These are phyloP conservation scores for Teunomyces kruisii DNA, from an alignment of 805 yeast species.

Conservation along the genomic window DNA sequence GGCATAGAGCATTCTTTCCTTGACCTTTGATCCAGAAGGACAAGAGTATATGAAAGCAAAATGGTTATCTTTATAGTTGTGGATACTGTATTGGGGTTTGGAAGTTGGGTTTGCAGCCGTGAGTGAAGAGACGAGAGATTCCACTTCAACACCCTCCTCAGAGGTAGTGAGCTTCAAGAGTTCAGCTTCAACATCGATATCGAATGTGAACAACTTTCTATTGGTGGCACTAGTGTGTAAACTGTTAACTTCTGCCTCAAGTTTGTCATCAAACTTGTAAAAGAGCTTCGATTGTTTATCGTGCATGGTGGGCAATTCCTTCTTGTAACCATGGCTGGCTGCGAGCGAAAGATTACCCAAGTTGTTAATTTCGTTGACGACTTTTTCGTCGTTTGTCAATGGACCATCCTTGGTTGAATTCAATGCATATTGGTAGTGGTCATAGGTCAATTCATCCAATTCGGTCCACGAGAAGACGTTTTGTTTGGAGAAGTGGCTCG, in stretches of 20 bases:
- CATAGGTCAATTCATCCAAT: constrained; percentile 50
- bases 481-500: constrained; percentile 46
- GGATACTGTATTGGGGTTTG: constrained; percentile 60
- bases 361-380: constrained; percentile 43
- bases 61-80: constrained; percentile 38
- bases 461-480: constrained; percentile 52
- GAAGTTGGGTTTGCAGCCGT: constrained; percentile 22
- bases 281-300: constrained; percentile 16
- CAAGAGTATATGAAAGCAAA: constrained; percentile 76
- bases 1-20: constrained; percentile 91
- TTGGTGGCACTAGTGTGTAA: constrained; percentile 16
- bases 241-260: constrained; percentile 24
- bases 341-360: constrained; percentile 31
- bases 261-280: constrained; percentile 24
- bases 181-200: constrained; percentile 53
- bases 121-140: constrained; percentile 21
- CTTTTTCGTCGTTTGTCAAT: constrained; percentile 59
- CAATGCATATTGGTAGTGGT: constrained; percentile 38
- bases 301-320: constrained; percentile 38
- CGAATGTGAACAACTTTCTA: constrained; percentile 44
- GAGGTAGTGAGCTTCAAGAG: constrained; percentile 24
- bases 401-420: constrained; percentile 37
- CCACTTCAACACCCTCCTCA: constrained; percentile 16
- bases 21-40: constrained; percentile 87
- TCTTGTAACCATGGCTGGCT: constrained; percentile 18